Evolutionary conservation across 257 asterid species (phyloP).

Genomic region (Gentiana macrophylla): DNA sequence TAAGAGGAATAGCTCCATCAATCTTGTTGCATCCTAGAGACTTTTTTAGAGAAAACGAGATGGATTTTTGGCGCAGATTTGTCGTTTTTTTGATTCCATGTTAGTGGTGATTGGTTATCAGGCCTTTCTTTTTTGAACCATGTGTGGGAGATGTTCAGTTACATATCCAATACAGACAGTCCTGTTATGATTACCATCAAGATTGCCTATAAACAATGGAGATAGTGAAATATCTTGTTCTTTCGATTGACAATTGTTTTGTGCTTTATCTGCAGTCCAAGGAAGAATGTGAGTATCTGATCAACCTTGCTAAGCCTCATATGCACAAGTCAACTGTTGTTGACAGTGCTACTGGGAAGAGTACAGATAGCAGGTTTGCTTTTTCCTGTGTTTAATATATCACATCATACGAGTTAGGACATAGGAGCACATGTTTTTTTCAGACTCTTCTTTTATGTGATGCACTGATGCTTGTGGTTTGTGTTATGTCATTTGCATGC

Average conservation of each 20-base stretch:
- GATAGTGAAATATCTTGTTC: too few species aligned
- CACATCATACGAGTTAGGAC: constrained; percentile 7
- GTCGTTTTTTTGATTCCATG: too few species aligned
- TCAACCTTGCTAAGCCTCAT: constrained; percentile 72
- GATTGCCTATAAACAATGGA: too few species aligned
- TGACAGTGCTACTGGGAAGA: constrained; percentile 81
- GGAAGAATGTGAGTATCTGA: constrained; percentile 90
- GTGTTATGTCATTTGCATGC: constrained; percentile 8
- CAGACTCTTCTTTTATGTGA: neutral
- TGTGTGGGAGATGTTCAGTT: too few species aligned
- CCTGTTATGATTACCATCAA: too few species aligned
- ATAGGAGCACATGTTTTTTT: neutral
- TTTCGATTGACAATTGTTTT: neutral
- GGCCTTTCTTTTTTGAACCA: too few species aligned
- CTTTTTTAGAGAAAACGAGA: too few species aligned
- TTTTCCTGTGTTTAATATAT: constrained; percentile 5
- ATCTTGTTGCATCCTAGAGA: too few species aligned
- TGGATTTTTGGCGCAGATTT: too few species aligned
- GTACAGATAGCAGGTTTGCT: constrained; percentile 81
- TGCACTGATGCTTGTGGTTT: neutral
- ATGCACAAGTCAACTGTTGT: constrained; percentile 92
- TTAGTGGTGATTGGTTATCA: too few species aligned
- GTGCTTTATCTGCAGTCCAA: constrained; percentile 47
- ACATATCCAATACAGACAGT: too few species aligned
- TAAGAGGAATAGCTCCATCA: too few species aligned